Conservation (phyloP, 2,329 filamentous ascomycete genomes). For the Colletotrichum cordylinicola region DNA sequence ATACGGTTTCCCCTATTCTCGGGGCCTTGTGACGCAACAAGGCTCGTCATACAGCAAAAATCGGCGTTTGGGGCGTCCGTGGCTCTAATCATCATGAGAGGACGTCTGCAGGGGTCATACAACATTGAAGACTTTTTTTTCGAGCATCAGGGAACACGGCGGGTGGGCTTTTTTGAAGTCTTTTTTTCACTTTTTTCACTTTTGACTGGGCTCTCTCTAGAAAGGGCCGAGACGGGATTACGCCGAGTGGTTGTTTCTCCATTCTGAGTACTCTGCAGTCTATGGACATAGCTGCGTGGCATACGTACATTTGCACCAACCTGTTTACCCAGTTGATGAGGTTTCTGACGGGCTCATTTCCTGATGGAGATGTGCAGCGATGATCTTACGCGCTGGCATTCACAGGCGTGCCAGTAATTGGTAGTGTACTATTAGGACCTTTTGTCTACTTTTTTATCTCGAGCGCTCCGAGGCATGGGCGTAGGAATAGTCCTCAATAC, state of each 20-base stretch:
- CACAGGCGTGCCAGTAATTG: slow-evolving; percentile 21
- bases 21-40: slow-evolving; percentile 17
- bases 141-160: slow-evolving; percentile 22
- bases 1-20: slow-evolving; percentile 24
- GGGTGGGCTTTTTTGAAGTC: slow-evolving; percentile 12
- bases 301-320: slow-evolving; percentile 23
- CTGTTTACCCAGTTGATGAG: neutral
- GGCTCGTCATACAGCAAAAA: slow-evolving; percentile 22
- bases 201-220: slow-evolving; percentile 18
- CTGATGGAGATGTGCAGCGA: neutral
- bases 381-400: neutral
- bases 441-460: slow-evolving; percentile 18
- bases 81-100: slow-evolving; percentile 20
- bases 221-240: slow-evolving; percentile 19
- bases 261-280: slow-evolving; percentile 14
- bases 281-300: slow-evolving; percentile 22
- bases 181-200: slow-evolving; percentile 4
- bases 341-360: neutral
- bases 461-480: slow-evolving; percentile 10
- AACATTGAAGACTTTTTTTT: slow-evolving; percentile 19
- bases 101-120: slow-evolving; percentile 22
- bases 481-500: slow-evolving; percentile 20
- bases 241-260: slow-evolving; percentile 6
- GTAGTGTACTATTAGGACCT: slow-evolving; percentile 24
- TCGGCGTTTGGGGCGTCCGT: slow-evolving; percentile 25